Base-by-base conservation (phyloP, 73 alveolate genomes). In the Paramecium octaurelia region DNA sequence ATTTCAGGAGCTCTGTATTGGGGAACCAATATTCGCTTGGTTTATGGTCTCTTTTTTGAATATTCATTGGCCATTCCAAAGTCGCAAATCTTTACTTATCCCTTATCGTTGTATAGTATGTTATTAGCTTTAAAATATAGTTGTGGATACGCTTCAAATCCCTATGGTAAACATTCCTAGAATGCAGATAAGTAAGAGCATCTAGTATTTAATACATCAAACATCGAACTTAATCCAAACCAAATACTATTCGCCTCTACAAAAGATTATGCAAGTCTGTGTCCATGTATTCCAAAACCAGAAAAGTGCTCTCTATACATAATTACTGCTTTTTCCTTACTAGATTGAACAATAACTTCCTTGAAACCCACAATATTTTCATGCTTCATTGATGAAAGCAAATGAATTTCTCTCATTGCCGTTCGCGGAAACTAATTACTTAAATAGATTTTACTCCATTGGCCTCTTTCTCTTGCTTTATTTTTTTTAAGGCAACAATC, bases 1-100 rank as follows among this genome's bases (percentile, higher is more conserved):
- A 80, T 80, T 80, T 80, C 91, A 24, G 91, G 91, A 9, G 91
- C 76, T 46, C 91, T 42, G 12, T 44, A 80, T 48, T 80, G 91
- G 46, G 91, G 91, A n/a, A 80, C 57, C 42, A 80, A 24, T 24
- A 80, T 42, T 23, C 91, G 8, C 38, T 80, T 40, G 11, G 91
- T 80, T 80, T 80, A 64, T 40, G 91, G 91, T 46, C 91, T 80
- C 75, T 1, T 20, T 48, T 42, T 42, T 38, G 44, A 40, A 64
- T 10, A 80, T 80, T 42, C 73, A 35, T 46, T 42, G n/a, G 76
- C 75, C 91, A 80, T 44, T 24, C 91, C 91, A 46, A 80, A 80
- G n/a, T 80, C 91, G 31, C 91, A 80, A 3, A 80, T 80, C 46
- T 80, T 80, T 23, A 80, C 57, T 27, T 48, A 23, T 43, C 87